phyloP scores from a whole-genome alignment of 257 asterid species.

The Ligustrum vulgare region DNA sequence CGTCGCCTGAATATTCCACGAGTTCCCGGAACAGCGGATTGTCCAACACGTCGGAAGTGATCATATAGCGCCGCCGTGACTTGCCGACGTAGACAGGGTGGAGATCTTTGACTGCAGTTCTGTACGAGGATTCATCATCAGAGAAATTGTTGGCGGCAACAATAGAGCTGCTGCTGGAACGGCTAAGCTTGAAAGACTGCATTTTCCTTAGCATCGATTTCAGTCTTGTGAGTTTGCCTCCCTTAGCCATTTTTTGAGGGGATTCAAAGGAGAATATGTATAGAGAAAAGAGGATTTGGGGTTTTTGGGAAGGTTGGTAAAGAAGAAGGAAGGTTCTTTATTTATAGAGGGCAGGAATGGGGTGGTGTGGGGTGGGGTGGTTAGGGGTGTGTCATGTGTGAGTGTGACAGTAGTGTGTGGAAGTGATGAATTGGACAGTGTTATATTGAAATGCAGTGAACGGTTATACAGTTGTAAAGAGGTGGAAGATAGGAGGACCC shows the following conservation, averaged over 20 bases:
- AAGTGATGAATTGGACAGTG: background rate
- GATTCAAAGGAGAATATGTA: background rate
- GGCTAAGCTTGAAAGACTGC: conserved; percentile 91
- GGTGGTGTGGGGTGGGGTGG: conserved; percentile 28
- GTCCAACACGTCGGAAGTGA: conserved; percentile 73
- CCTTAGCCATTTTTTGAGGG: conserved; percentile 59
- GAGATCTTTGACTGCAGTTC: conserved; percentile 31
- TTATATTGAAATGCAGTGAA: background rate
- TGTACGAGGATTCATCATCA: conserved; percentile 36
- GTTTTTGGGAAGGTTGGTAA: conserved; percentile 31
- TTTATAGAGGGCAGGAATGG: conserved; percentile 25
- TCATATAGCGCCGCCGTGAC: conserved; percentile 78
- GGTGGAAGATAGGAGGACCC: background rate
- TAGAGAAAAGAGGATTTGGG: conserved; percentile 1
- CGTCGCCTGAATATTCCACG: conserved; percentile 40
- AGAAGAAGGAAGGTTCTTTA: conserved; percentile 30
- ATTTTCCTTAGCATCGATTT: conserved; percentile 83
- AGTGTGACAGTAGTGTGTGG: background rate
- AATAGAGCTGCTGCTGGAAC: conserved; percentile 42
- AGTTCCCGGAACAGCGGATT: conserved; percentile 92
- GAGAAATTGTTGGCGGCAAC: conserved; percentile 42
- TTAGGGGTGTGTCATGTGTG: background rate
- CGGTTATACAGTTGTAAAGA: background rate
- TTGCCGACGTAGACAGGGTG: conserved; percentile 90
- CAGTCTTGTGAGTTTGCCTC: conserved; percentile 79